These are phyloP conservation scores for Harrya chromipes DNA, from an alignment of 768 basidiomycete genomes.

Conservation along the genomic window DNA sequence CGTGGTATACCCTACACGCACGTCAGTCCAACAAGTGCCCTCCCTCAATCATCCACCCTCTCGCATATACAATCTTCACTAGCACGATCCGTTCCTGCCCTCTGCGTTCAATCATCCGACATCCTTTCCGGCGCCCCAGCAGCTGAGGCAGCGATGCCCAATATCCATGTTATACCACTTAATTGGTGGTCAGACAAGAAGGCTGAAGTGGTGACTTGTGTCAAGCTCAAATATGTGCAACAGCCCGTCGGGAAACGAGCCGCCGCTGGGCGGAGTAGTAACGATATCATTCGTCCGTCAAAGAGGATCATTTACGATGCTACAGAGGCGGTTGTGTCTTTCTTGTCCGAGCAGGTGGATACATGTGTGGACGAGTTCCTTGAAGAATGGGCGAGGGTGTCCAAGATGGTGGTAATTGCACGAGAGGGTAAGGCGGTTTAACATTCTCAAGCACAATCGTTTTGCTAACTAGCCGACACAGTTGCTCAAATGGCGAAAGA, in stretches of 20 bases:
- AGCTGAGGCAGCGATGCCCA: constrained; percentile 90
- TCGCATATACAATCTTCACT: constrained; percentile 67
- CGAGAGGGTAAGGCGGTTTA: constrained; percentile 61
- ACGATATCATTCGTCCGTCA: constrained; percentile 71
- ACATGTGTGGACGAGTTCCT: constrained; percentile 88
- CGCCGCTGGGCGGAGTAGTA: constrained; percentile 46
- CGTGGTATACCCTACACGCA: constrained; percentile 76
- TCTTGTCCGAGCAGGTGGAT: constrained; percentile 82
- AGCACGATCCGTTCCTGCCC: constrained; percentile 73
- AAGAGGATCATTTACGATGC: constrained; percentile 90
- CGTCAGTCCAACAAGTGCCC: constrained; percentile 55
- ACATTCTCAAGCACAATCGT: neutral
- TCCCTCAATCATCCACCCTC: constrained; percentile 43
- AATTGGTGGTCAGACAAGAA: constrained; percentile 90
- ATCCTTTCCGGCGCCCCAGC: constrained; percentile 82
- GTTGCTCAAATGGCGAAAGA: constrained; percentile 82
- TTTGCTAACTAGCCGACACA: constrained; percentile 25
- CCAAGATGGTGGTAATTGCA: constrained; percentile 92
- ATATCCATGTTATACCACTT: constrained; percentile 82
- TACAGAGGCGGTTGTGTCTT: constrained; percentile 82
- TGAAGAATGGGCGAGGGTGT: constrained; percentile 90
- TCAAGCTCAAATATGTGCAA: constrained; percentile 88
- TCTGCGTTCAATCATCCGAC: constrained; percentile 79
- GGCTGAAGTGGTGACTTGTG: constrained; percentile 82
- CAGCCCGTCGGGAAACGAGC: constrained; percentile 74